These are phyloP conservation scores for Vigna unguiculata DNA, from an alignment of 306 rosid genomes.

Conservation along the genomic window DNA sequence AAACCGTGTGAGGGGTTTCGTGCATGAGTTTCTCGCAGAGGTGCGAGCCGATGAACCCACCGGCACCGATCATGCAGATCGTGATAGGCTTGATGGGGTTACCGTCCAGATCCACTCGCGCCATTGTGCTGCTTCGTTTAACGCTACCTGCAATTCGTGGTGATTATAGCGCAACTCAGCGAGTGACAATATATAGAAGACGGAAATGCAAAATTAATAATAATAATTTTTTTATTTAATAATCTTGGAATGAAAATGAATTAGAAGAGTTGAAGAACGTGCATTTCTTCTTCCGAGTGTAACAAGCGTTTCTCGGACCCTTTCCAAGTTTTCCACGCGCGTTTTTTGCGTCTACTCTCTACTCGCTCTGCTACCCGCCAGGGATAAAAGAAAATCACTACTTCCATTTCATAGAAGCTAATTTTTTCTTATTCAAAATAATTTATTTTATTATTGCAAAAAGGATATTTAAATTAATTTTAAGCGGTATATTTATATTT, in stretches of 20 bases:
- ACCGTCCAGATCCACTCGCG: slow-evolving; percentile 87
- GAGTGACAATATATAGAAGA: neutral
- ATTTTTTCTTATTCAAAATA: too few relatives aligned
- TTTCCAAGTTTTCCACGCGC: too few relatives aligned
- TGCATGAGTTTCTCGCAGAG: slow-evolving; percentile 90
- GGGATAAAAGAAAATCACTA: too few relatives aligned
- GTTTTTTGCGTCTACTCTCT: too few relatives aligned
- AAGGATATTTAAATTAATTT: too few relatives aligned
- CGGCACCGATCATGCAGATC: slow-evolving; percentile 98
- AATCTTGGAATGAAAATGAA: neutral
- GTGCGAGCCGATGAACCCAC: slow-evolving; percentile 98
- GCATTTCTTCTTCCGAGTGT: neutral
- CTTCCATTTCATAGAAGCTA: too few relatives aligned
- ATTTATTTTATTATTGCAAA: too few relatives aligned
- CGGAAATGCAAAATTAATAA: neutral
- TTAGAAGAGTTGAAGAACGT: neutral
- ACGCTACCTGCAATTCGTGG: neutral
- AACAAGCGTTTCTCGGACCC: too few relatives aligned
- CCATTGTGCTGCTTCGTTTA: neutral
- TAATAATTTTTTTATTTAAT: neutral
- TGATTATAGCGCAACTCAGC: neutral
- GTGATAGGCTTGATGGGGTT: slow-evolving; percentile 75
- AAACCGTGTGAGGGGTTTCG: slow-evolving; percentile 83
- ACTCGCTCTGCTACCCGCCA: too few relatives aligned
- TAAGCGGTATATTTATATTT: too few relatives aligned